Base-by-base conservation (phyloP, 1,284 basidiomycete genomes). In the Polyporus tsugae region DNA sequence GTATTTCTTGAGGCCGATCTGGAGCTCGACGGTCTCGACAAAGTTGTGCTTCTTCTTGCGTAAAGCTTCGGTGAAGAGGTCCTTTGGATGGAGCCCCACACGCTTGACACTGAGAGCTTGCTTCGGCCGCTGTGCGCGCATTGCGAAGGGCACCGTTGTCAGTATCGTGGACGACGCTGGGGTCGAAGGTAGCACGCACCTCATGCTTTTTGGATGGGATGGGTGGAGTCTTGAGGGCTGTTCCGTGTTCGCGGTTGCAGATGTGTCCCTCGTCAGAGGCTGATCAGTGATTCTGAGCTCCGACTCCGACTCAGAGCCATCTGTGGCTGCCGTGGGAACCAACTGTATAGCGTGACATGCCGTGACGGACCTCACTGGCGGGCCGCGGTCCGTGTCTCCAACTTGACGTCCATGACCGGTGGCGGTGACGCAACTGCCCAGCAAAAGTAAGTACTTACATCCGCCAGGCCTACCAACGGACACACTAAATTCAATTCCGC, bases 1-100 rank as follows among this genome's bases (percentile, higher is more conserved):
- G 87, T 98, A 98, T 90, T 97, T 97, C 89, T 98, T 98, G 80
- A 98, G 89, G 78, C 96, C 96, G 78, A 98, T 95, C 84, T 97
- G 96, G 78, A 98, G 89, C 83, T 98, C 96, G 81, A 97, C 91
- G 72, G 96, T 98, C 85, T 95, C 92, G 72, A 95, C 91, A 80
- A 96, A 96, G 82, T 96, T 95, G 77, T 95, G 90, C 82, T 88
- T 92, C 83, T 94, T 92, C 81, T 95, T 93, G 84, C 91, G 92
- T 89, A n/a, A n/a, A n/a, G n/a, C n/a, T n/a, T n/a, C n/a, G 68
- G 85, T 86, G 72, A 96, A 86, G 68, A 97, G 86, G 75, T 94
- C 92, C 83, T n/a, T n/a, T 93, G 93, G 85, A 98, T 90, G 80
- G 94, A 95, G 86, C 92, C 91, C 91, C 96, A 96, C 95, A 98